Conservation (phyloP, 1,284 basidiomycete species). For the Trichosporon sp. region DNA sequence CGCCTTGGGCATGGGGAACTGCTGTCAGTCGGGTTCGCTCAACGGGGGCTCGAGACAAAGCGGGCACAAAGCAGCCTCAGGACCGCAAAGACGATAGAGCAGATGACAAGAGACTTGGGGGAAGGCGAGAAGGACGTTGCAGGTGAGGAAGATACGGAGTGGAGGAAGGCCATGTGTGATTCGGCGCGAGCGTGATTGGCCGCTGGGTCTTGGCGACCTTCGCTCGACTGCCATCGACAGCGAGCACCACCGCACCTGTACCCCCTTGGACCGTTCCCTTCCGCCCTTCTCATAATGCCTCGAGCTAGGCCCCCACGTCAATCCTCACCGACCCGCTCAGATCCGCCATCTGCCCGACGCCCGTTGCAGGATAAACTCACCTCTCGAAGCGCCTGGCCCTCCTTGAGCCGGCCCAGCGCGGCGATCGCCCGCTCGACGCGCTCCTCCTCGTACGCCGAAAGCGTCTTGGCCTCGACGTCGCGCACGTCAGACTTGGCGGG, state of each 20-base stretch:
- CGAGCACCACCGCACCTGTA: no score
- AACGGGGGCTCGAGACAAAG: no score
- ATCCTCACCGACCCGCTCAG: no score
- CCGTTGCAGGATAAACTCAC: no score
- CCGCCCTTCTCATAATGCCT: no score
- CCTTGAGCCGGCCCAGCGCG: conserved; percentile 25
- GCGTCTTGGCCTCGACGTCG: conserved; percentile 10
- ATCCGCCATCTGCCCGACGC: no score
- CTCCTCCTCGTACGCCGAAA: conserved; percentile 17
- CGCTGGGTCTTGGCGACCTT: neutral
- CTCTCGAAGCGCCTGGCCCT: conserved; percentile 24
- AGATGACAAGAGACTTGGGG: no score
- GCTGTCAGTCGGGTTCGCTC: conserved; percentile 3
- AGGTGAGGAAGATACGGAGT: neutral
- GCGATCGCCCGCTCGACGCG: conserved; percentile 22
- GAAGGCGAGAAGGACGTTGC: no score
- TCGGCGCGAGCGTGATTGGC: neutral
- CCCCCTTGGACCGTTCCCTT: no score
- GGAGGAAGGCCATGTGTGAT: neutral
- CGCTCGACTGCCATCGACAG: neutral
- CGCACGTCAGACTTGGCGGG: conserved; percentile 11
- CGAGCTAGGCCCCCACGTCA: no score
- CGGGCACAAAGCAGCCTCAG: no score
- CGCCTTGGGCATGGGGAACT: conserved; percentile 35
- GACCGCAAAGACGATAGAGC: no score